A percentile compares a stretch with the other conserved stretches of the same genome.
These are phyloP conservation scores for Lactarius sanguifluus DNA, from an alignment of 768 basidiomycete genomes.

Conservation along the genomic window DNA sequence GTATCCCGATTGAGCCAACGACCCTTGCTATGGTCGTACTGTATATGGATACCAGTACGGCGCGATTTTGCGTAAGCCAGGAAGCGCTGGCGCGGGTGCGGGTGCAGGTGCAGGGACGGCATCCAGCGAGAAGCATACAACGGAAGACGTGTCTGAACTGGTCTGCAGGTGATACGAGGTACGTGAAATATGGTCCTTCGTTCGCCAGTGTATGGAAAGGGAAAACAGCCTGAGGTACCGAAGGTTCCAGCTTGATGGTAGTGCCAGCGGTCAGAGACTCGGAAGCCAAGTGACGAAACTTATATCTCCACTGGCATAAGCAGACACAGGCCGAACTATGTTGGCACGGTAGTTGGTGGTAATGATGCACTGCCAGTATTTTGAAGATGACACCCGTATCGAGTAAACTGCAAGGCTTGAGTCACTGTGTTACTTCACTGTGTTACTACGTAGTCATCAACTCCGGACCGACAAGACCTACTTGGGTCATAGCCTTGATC, in stretches of 20 bases:
- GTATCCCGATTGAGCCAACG: slow-evolving; percentile 81
- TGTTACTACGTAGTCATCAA: too few relatives aligned
- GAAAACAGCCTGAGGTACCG: slow-evolving; percentile 19
- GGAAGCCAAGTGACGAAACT: slow-evolving; percentile 4
- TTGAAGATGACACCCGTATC: background rate
- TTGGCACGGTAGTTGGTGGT: background rate
- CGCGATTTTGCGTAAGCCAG: slow-evolving; percentile 71
- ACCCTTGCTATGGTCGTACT: slow-evolving; percentile 85
- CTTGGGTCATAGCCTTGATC: too few relatives aligned
- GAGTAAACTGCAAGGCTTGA: background rate
- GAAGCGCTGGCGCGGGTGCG: slow-evolving; percentile 15
- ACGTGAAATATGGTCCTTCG: slow-evolving; percentile 37
- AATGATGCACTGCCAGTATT: background rate
- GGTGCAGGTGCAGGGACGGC: slow-evolving; percentile 23
- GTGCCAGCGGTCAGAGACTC: background rate
- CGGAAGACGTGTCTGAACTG: slow-evolving; percentile 47
- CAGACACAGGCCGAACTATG: background rate
- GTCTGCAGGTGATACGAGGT: slow-evolving; percentile 48
- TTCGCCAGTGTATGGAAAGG: slow-evolving; percentile 24
- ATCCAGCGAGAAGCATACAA: slow-evolving; percentile 30
- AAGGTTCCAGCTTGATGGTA: slow-evolving; percentile 7
- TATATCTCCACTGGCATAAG: background rate
- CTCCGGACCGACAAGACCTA: too few relatives aligned
- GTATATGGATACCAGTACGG: slow-evolving; percentile 93
- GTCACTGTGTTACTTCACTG: too few relatives aligned